These are phyloP conservation scores for Geranomyces michiganensis DNA, from an alignment of 192 early-diverging fungal species.

Conservation along the genomic window DNA sequence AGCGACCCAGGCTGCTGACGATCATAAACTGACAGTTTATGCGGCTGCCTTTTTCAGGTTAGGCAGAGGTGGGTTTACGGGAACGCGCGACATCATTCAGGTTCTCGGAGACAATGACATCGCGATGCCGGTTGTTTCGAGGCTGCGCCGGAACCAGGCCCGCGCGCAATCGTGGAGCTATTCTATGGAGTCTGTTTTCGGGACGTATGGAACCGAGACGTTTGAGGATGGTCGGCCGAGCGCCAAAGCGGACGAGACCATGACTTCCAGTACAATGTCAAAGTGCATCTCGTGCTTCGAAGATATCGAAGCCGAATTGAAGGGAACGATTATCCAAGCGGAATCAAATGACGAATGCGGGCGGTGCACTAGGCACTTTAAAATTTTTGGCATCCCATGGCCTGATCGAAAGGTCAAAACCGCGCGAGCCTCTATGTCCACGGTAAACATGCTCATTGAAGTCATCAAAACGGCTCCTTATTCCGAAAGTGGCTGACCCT, in stretches of 20 bases:
- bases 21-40: too few relatives aligned
- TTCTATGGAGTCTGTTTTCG: constrained; percentile 10
- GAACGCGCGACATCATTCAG: neutral
- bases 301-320: constrained; percentile 8
- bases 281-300: too few relatives aligned
- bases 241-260: constrained; percentile 4
- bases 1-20: neutral
- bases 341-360: constrained; percentile 41
- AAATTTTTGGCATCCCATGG: constrained; percentile 46
- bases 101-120: constrained; percentile 4
- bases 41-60: constrained; percentile 1
- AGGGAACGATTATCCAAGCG: constrained; percentile 1
- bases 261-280: neutral
- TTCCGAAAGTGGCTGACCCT: too few relatives aligned
- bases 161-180: constrained; percentile 19
- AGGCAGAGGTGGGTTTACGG: constrained; percentile 18
- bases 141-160: constrained; percentile 21
- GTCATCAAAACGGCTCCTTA: too few relatives aligned
- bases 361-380: constrained; percentile 45
- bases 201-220: constrained; percentile 8
- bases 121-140: constrained; percentile 6
- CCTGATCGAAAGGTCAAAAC: constrained; percentile 42
- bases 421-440: neutral
- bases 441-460: too few relatives aligned
- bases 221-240: constrained; percentile 1